These are phyloP conservation scores for Combretum micranthum DNA, from an alignment of 345 rosid species.

Conservation along the genomic window DNA sequence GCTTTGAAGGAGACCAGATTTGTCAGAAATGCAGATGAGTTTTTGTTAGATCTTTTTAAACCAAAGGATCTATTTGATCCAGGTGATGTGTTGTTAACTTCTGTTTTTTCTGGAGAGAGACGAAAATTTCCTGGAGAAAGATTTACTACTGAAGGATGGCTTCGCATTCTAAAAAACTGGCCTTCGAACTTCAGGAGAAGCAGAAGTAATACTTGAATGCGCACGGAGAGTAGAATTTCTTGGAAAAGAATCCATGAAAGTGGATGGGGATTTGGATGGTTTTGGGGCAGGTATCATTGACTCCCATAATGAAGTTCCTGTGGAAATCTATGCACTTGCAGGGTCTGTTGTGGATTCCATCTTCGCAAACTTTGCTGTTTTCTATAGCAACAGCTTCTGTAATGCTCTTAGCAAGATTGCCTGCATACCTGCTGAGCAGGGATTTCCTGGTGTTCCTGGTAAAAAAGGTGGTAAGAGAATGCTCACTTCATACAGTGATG, in stretches of 20 bases:
- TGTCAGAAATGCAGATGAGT: conserved; percentile 74
- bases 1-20: conserved; percentile 74
- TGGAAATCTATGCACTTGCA: conserved; percentile 69
- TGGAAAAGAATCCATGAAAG: conserved; percentile 51
- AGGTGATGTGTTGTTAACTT: conserved; percentile 63
- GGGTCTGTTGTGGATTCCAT: conserved; percentile 81
- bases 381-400: conserved; percentile 76
- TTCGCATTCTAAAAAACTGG: conserved; percentile 72
- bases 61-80: conserved; percentile 93
- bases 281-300: conserved; percentile 40
- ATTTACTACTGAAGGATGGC: conserved; percentile 78
- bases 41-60: conserved; percentile 43
- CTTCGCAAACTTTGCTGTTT: conserved; percentile 70
- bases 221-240: conserved; percentile 71
- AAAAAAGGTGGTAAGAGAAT: conserved; percentile 64
- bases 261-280: conserved; percentile 39
- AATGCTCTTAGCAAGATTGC: conserved; percentile 68
- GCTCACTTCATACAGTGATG: conserved; percentile 74
- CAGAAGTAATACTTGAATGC: conserved; percentile 83
- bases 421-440: conserved; percentile 80
- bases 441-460: conserved; percentile 64
- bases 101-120: conserved; percentile 81
- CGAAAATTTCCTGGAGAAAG: conserved; percentile 92
- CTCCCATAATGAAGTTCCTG: conserved; percentile 48
- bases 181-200: conserved; percentile 62